Conservation (phyloP, 2,329 filamentous ascomycete genomes). For the Mariannaea elegans region DNA sequence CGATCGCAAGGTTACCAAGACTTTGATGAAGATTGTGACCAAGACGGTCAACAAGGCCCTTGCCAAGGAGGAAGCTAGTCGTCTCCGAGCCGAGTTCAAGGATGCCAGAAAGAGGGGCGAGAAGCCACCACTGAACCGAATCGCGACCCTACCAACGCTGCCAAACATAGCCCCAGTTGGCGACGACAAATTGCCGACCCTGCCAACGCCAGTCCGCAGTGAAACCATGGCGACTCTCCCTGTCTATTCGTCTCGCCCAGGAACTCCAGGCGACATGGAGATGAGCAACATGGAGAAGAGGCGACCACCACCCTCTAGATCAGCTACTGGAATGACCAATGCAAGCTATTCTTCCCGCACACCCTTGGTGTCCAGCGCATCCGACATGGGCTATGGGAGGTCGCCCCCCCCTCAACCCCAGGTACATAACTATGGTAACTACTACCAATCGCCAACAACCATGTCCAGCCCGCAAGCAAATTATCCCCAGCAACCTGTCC, state of each 20-base stretch:
- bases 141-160: conserved; percentile 75
- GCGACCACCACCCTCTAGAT: conserved; percentile 56
- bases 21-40: conserved; percentile 84
- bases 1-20: conserved; percentile 87
- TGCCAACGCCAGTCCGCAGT: conserved; percentile 67
- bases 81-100: conserved; percentile 59
- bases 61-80: conserved; percentile 75
- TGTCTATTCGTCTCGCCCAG: conserved; percentile 67
- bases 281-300: conserved; percentile 62
- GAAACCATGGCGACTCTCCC: conserved; percentile 71
- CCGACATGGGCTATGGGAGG: conserved; percentile 65
- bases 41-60: conserved; percentile 89
- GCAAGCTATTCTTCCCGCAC: conserved; percentile 72
- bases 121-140: conserved; percentile 58
- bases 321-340: conserved; percentile 64
- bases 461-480: conserved; percentile 50
- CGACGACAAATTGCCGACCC: conserved; percentile 61
- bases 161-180: conserved; percentile 48
- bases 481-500: conserved; percentile 34
- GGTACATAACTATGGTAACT: conserved; percentile 40
- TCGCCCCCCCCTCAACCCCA: conserved; percentile 49
- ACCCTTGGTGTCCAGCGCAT: conserved; percentile 67
- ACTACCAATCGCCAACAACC: conserved; percentile 45
- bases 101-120: conserved; percentile 64
- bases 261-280: conserved; percentile 62